phyloP scores from a whole-genome alignment of 169 alveolate genomes.

The Plasmodium inui region DNA sequence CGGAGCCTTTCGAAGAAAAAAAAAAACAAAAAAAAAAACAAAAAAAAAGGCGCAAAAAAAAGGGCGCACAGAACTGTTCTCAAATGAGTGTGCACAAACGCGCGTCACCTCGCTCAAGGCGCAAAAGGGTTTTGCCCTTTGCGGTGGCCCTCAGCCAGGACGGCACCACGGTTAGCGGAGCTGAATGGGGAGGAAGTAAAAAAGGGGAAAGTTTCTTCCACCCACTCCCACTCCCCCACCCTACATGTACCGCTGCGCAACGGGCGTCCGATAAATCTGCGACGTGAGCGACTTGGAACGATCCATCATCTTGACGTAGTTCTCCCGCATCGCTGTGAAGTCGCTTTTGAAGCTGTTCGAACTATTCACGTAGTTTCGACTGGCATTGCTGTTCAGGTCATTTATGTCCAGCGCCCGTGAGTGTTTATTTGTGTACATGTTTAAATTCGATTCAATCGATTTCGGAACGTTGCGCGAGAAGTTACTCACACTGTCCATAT shows the following conservation, averaged over 20 bases:
- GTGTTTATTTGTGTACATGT: conserved; percentile 44
- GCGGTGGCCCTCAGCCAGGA: not conserved
- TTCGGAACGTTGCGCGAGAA: conserved; percentile 35
- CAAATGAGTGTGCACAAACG: not conserved
- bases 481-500: conserved; percentile 41
- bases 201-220: not conserved
- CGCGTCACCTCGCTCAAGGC: not conserved
- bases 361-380: conserved; percentile 57
- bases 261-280: conserved; percentile 15
- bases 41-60: not conserved
- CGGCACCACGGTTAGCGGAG: not conserved
- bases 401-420: conserved; percentile 70
- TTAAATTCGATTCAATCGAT: conserved; percentile 50
- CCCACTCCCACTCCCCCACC: not conserved
- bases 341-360: conserved; percentile 67
- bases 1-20: not conserved
- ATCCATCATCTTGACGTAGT: conserved; percentile 55
- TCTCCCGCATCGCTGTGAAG: conserved; percentile 31
- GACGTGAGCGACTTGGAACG: conserved; percentile 62
- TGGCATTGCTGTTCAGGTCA: conserved; percentile 58
- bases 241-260: conserved; percentile 7
- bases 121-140: not conserved
- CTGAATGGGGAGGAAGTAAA: not conserved
- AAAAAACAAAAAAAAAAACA: not conserved
- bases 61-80: not conserved